Evolutionary conservation across 1,284 basidiomycete genomes (phyloP).

Genomic region (Vanrija sp.): DNA sequence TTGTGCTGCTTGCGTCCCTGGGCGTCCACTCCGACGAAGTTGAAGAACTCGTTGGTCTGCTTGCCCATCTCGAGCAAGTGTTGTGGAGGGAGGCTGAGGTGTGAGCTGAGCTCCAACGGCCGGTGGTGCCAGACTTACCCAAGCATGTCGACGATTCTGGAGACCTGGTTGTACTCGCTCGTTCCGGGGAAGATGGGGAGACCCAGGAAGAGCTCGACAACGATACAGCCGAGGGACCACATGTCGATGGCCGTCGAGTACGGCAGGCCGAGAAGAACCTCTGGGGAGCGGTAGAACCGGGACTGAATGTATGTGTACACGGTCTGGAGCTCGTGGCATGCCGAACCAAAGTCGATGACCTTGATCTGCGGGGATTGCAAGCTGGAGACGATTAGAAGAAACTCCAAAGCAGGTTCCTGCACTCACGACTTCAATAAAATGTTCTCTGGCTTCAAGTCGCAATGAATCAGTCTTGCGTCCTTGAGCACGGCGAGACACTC

Average conservation of each 20-base stretch:
- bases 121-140: slow-evolving; percentile 61
- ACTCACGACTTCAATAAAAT: slow-evolving; percentile 88
- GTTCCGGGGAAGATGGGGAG: slow-evolving; percentile 96
- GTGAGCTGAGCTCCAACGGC: not conserved
- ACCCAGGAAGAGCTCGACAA: slow-evolving; percentile 95
- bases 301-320: slow-evolving; percentile 99
- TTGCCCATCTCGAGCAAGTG: slow-evolving; percentile 97
- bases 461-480: slow-evolving; percentile 93
- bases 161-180: slow-evolving; percentile 97
- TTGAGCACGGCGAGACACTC: slow-evolving; percentile 90
- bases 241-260: slow-evolving; percentile 94
- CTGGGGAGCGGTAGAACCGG: slow-evolving; percentile 95
- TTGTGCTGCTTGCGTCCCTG: slow-evolving; percentile 84
- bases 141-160: slow-evolving; percentile 94
- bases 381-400: slow-evolving; percentile 50
- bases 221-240: slow-evolving; percentile 99
- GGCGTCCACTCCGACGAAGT: slow-evolving; percentile 65
- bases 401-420: not conserved
- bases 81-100: slow-evolving; percentile 69
- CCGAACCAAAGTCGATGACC: slow-evolving; percentile 98
- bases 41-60: slow-evolving; percentile 92
- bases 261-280: slow-evolving; percentile 90
- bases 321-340: slow-evolving; percentile 96
- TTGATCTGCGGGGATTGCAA: slow-evolving; percentile 98
- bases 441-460: slow-evolving; percentile 96